Evolutionary conservation across 2,329 filamentous ascomycete genomes (phyloP), one percentile per base, ranked within the genome.

Genomic region (Fusarium cyanostomum): DNA sequence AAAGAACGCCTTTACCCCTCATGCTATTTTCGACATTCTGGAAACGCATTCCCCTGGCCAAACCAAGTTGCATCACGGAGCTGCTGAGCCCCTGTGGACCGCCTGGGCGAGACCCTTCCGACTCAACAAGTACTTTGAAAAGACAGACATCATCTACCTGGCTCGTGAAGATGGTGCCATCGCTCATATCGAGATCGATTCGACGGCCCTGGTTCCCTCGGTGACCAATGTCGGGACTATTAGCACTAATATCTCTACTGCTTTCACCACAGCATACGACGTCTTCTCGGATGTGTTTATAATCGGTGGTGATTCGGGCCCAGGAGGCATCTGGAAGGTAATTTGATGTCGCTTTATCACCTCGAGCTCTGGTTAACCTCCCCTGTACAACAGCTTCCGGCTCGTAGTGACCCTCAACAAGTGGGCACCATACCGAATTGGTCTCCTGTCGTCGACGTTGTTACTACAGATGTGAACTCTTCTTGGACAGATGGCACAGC

Each of bases 121-220:
- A 8, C 84, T 87, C 21, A 83, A 83, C 58, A 77, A 80, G 11
- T 90, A 89, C 65, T 84, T 85, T 49, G 79, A 84, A 51, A 82
- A 80, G 15, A 87, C 88, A 31, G 95, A 98, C 71, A 87, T 89
- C 58, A 87, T 98, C 44, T 97, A 95, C 71, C 80, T 99, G 13
- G 91, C 90, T 10, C 87, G 94, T 52, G 94, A 98, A 77, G 94
- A 98, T 72, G 95, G 95, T 4, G 80, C 89, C 44, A 83, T 97
- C 9, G 85, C 89, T 51, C 91, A 90, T 64, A 77, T 94, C 5
- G 88, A 92, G 65, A 86, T 92, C 56, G 84, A 86, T 38, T 82
- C 82, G 7, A 80, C 79, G 62, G 84, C 82, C 41, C 79, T 85
- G 65, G 74, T 89, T 50, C 81, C 83, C 48, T 80, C 82, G 35